Conservation (phyloP, 768 basidiomycete genomes). For the Rickenella mellea region DNA sequence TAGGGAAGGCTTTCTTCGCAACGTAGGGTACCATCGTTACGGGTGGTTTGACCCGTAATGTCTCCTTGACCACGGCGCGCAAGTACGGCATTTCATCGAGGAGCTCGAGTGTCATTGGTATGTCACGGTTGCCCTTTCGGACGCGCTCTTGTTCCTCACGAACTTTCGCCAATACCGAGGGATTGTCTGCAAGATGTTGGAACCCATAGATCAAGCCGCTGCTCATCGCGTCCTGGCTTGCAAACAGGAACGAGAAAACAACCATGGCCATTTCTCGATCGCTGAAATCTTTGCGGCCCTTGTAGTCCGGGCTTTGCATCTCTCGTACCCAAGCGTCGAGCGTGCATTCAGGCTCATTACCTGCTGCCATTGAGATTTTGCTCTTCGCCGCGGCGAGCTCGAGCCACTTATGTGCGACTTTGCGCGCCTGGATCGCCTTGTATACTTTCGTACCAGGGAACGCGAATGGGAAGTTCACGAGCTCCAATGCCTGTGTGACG, state of each 20-base stretch:
- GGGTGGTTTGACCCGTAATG: constrained; percentile 83
- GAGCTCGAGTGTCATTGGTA: constrained; percentile 77
- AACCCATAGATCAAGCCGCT: constrained; percentile 92
- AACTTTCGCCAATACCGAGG: constrained; percentile 80
- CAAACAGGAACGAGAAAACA: constrained; percentile 92
- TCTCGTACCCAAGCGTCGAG: constrained; percentile 86
- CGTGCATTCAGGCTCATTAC: constrained; percentile 79
- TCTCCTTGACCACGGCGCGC: constrained; percentile 88
- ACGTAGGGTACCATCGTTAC: constrained; percentile 99
- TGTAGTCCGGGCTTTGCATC: constrained; percentile 53
- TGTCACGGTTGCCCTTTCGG: constrained; percentile 66
- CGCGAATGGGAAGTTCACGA: constrained; percentile 97
- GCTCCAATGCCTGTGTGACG: constrained; percentile 90
- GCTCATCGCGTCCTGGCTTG: constrained; percentile 97
- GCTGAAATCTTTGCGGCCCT: constrained; percentile 79
- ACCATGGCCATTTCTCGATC: constrained; percentile 97
- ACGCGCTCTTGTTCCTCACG: constrained; percentile 84
- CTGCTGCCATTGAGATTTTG: constrained; percentile 75
- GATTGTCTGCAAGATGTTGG: constrained; percentile 92
- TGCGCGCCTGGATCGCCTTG: constrained; percentile 86
- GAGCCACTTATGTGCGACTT: constrained; percentile 73
- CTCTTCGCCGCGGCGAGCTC: constrained; percentile 68
- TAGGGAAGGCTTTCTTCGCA: constrained; percentile 83
- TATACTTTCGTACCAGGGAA: constrained; percentile 95
- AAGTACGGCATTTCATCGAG: constrained; percentile 91